Base-by-base conservation (phyloP, 1,284 basidiomycete genomes). In the Ceratobasidium sp. region DNA sequence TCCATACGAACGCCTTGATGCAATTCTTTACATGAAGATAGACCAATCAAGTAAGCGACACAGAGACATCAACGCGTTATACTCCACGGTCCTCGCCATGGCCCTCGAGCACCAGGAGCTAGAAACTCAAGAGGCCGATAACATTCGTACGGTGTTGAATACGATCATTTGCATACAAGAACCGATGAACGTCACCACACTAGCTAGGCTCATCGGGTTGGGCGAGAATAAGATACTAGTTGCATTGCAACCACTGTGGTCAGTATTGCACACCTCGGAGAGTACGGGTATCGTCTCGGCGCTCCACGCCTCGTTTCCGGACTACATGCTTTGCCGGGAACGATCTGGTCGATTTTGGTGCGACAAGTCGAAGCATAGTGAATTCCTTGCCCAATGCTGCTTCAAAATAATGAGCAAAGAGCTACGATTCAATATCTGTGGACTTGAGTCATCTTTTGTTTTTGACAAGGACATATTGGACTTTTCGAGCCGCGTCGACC, bases 361-460 rank as follows among this genome's bases (percentile, higher is more conserved):
- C 50, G 38, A 56, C 15, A 23, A 38, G 13, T 9, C 15, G 40
- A 12, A 70, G 52, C 28, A 70, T 26, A 40, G 57, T 28, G 13
- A 28, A 2, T 7, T 50, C 15, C 12, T 70, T 20, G 54, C 54
- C 7, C 28, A 56, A 9, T 17, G 50, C 17, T 70, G 68, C 44
- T 56, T 70, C 17, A 10, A 33, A 1, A 12, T 42, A 2, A 70
- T 70, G 48, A 56, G 42, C 4, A 23, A 20, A 38, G 4, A 7
- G 10, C 48, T 56, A n/a, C 28, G 50, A 52, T 70, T 70, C 52
- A 70, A 70, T 38, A 70, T 57, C 56, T 70, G 68, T 40, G n/a
- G 33, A 33, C 33, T 33, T 4, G 33, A 33, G 33, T 33, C 33
- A 33, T 33, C 33, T 33, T 33, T 33, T 33, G 33, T 33, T 33